Base-by-base conservation (phyloP, 345 rosid genomes). In the Aquilaria malaccensis region DNA sequence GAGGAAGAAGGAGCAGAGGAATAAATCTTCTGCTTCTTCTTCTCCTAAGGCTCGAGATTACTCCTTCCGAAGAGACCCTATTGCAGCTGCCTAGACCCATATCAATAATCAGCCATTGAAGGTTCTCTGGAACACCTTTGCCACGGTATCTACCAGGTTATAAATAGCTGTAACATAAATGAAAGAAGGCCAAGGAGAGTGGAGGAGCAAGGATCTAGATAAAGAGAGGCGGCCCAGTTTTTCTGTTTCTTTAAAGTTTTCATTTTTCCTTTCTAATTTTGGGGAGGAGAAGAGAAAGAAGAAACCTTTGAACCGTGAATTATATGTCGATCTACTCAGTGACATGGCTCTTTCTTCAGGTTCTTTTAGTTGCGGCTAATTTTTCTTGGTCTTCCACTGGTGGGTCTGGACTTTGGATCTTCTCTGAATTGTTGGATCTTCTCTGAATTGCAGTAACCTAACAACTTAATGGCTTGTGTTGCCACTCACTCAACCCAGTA, bases 1-100 rank as follows among this genome's bases (percentile, higher is more conserved):
- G 59, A 77, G 85, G 64, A 73, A 72, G 45, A 78, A 80, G 56
- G 78, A 77, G 3, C 76, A 75, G 74, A 76, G 59, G 30, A 71
- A 70, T 55, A 37, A 37, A 37, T 37, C 43, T 37, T 37, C 67
- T 4, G 75, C 91, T 0, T 78, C 85, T 9, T 9, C 67, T 4
- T 77, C 91, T 0, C 74, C 84, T 0, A 67, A 68, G 56, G 62
- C 73, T 12, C 72, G 67, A 51, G 78, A 62, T 32, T 70, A 74
- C 65, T 41, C 80, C 37, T 68, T 72, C 33, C 69, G 63, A 29
- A 30, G 80, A 4, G 71, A 87, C 52, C 68, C 87, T 3, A 80
- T 80, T 15, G 87, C 82, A 0, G 86, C 83, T 13, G 86, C 77
- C 9, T 85, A 56, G 62, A 37, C 7, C 5, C 43, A 37, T 37